Percentiles rank a stretch among this genome's conserved stretches.
Conservation (phyloP, 345 rosid species). For the Lepidium africanum region DNA sequence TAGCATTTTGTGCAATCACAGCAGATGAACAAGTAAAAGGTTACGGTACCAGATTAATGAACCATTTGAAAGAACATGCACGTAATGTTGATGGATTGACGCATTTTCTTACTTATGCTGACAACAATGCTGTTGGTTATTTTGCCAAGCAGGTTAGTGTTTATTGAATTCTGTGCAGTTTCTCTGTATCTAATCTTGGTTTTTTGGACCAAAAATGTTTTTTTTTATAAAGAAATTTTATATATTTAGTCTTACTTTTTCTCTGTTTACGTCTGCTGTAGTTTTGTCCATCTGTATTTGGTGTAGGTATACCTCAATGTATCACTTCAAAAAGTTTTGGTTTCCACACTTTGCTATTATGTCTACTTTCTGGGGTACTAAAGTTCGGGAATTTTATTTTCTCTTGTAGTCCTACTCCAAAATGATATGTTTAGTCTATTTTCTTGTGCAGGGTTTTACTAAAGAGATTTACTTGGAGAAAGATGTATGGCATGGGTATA, state of each 20-base stretch:
- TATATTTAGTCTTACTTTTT: not conserved
- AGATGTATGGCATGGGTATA: slow-evolving; percentile 97
- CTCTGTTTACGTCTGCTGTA: not conserved
- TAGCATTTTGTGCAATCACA: slow-evolving; percentile 99
- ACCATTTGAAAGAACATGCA: slow-evolving; percentile 95
- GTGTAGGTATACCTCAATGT: not conserved
- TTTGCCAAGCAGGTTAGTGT: slow-evolving; percentile 80
- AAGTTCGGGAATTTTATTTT: not conserved
- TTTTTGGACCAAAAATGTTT: not conserved
- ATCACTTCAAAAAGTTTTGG: not conserved
- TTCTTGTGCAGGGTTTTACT: slow-evolving; percentile 74
- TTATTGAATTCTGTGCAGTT: not conserved
- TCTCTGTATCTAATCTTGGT: not conserved
- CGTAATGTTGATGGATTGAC: slow-evolving; percentile 96
- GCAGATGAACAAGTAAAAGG: slow-evolving; percentile 99
- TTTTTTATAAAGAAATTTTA: not conserved
- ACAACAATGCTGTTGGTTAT: slow-evolving; percentile 98
- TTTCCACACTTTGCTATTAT: not conserved
- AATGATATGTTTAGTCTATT: not conserved
- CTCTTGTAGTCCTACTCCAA: not conserved
- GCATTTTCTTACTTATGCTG: slow-evolving; percentile 96
- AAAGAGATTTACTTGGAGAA: slow-evolving; percentile 97
- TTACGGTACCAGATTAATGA: slow-evolving; percentile 98
- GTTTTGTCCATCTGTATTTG: not conserved
- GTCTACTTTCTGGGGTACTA: not conserved